Base-by-base conservation (phyloP, 2,329 filamentous ascomycete species). In the Metarhizium anisopliae region DNA sequence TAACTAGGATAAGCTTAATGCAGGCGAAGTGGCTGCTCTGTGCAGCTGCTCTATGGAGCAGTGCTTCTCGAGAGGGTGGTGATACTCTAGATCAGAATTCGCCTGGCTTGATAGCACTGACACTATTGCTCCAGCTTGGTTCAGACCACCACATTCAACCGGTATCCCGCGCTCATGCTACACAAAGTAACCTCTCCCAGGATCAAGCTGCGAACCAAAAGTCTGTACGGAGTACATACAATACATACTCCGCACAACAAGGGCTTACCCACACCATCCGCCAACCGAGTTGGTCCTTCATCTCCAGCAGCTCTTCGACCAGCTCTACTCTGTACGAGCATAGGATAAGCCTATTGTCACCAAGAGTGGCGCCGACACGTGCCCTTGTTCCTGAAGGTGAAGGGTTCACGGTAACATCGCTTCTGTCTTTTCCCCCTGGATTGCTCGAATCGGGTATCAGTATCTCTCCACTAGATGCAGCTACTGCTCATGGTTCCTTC, bases 361-460 rank as follows among this genome's bases (percentile, higher is more conserved):
- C 38, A 53, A 18, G 51, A 20, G 25, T 53, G 38, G 14, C 20
- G 25, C 42, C 42, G 10, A 43, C 56, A 58, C 56, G 57, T 58
- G 57, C 42, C 16, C 20, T 47, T 20, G 40, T 53, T 25, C 20
- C 52, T 51, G 43, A 35, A 38, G 36, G 20, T 59, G 52, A 55
- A 53, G 55, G 32, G 55, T 18, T 54, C 49, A 38, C 13, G 5
- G 50, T 53, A 8, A 45, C 54, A 54, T 58, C 47, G 47, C 25
- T 47, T 38, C 30, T 20, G 38, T 18, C 14, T 8, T 13, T 13
- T 25, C 25, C 25, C 25, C 25, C 25, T 25, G 20, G 20, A 25
- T 25, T 25, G 25, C 25, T 25, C 25, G 25, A n/a, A 30, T 50
- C 35, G 32, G 25, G 11, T 25, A 14, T 10, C 35, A 36, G 14